A percentile compares a stretch with the other conserved stretches of the same genome.
Evolutionary conservation across 352 stramenopile genomes (phyloP).

Genomic region (Thraustotheca clavata): DNA sequence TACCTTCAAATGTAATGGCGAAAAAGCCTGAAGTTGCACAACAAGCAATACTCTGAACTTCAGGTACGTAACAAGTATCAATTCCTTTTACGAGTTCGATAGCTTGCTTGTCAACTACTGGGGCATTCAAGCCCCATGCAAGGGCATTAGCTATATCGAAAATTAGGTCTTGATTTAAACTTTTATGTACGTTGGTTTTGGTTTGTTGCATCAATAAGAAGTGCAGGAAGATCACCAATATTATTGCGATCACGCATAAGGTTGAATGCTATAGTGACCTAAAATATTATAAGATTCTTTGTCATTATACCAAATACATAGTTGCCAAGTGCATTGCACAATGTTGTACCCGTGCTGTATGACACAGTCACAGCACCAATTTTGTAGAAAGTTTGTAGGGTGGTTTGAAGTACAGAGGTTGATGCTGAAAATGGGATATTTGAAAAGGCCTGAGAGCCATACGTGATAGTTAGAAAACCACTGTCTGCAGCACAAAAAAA

Average conservation of each 20-base stretch:
- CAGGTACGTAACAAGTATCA: slow-evolving; percentile 53
- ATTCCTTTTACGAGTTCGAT: slow-evolving; percentile 65
- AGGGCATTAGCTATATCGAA: neutral
- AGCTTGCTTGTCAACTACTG: slow-evolving; percentile 49
- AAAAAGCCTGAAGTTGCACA: slow-evolving; percentile 58
- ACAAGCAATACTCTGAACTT: slow-evolving; percentile 53
- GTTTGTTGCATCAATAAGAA: slow-evolving; percentile 45
- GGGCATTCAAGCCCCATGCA: neutral
- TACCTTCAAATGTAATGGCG: slow-evolving; percentile 56
- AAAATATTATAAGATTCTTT: slow-evolving; percentile 8
- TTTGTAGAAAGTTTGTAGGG: neutral
- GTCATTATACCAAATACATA: neutral
- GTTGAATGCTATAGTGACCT: slow-evolving; percentile 47
- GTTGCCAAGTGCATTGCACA: slow-evolving; percentile 46
- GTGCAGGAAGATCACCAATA: slow-evolving; percentile 48
- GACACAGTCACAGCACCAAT: slow-evolving; percentile 35
- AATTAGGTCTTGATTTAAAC: neutral
- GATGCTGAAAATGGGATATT: slow-evolving; percentile 36
- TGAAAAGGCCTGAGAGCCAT: slow-evolving; percentile 41
- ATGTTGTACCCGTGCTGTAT: slow-evolving; percentile 28
- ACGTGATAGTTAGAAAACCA: slow-evolving; percentile 46
- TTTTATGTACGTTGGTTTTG: slow-evolving; percentile 29
- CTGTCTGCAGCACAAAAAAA: slow-evolving; percentile 68
- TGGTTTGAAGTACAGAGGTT: neutral
- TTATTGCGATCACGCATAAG: slow-evolving; percentile 43